Conservation (phyloP, 768 basidiomycete genomes). For the Tephrocybe rancida region DNA sequence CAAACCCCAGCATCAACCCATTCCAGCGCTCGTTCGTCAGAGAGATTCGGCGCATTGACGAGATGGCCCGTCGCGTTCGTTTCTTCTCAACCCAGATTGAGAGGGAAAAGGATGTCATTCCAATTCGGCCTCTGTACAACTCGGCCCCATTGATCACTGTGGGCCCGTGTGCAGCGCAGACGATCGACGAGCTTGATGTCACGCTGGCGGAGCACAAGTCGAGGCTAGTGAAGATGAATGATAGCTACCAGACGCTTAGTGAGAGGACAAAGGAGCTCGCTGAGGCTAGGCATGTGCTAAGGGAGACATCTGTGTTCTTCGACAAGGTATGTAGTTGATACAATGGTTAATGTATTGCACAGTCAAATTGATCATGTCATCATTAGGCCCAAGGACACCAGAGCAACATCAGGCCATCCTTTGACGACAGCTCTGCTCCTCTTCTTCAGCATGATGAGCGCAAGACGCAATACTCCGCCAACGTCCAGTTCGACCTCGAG, state of each 20-base stretch:
- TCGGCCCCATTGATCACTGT: constrained; percentile 86
- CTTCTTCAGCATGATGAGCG: constrained; percentile 91
- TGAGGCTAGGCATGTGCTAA: constrained; percentile 92
- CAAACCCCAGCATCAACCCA: constrained; percentile 93
- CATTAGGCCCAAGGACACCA: constrained; percentile 76
- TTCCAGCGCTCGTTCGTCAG: constrained; percentile 99
- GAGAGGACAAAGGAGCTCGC: constrained; percentile 85
- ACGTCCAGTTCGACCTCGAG: constrained; percentile 86
- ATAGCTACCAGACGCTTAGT: constrained; percentile 85
- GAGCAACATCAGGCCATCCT: constrained; percentile 80
- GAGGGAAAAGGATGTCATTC: constrained; percentile 81
- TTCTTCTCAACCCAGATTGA: constrained; percentile 88
- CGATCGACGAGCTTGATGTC: constrained; percentile 90
- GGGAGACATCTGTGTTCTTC: constrained; percentile 97
- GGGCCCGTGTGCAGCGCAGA: constrained; percentile 91
- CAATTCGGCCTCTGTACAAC: constrained; percentile 84
- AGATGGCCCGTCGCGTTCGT: constrained; percentile 92
- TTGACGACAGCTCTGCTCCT: constrained; percentile 90
- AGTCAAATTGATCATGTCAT: constrained; percentile 11
- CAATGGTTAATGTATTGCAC: background rate
- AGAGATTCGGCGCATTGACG: constrained; percentile 93
- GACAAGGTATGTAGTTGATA: constrained; percentile 63
- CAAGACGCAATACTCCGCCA: constrained; percentile 59
- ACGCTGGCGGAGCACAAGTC: constrained; percentile 87
- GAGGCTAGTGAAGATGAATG: constrained; percentile 87